Percentiles rank a stretch among this genome's conserved stretches.
These are phyloP conservation scores for Ganoderma resinaceum DNA, from an alignment of 1,284 basidiomycete species.

Conservation along the genomic window DNA sequence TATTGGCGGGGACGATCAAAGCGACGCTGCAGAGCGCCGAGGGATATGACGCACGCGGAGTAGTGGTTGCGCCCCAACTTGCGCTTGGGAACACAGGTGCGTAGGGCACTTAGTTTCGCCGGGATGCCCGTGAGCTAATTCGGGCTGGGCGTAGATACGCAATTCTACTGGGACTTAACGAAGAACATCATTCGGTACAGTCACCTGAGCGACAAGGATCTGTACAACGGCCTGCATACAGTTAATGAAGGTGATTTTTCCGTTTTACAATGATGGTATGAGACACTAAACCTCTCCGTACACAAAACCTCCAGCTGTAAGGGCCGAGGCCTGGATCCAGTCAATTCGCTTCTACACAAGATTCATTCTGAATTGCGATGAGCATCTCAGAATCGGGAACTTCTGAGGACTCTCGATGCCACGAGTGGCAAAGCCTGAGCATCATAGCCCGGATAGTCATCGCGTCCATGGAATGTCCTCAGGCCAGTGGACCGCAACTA, in stretches of 20 bases:
- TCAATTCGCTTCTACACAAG: conserved; percentile 38
- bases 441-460: neutral
- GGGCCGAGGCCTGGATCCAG: conserved; percentile 31
- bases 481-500: no score
- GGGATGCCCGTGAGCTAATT: neutral
- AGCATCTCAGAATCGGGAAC: conserved; percentile 19
- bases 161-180: conserved; percentile 52
- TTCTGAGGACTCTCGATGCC: neutral
- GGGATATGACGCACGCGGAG: conserved; percentile 38
- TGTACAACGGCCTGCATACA: conserved; percentile 56
- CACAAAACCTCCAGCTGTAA: conserved; percentile 24
- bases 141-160: conserved; percentile 43
- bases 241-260: conserved; percentile 41
- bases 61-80: conserved; percentile 47
- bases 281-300: neutral
- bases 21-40: conserved; percentile 40
- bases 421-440: neutral
- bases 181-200: conserved; percentile 52
- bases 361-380: conserved; percentile 38
- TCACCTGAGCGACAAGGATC: conserved; percentile 35
- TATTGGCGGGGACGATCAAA: conserved; percentile 59
- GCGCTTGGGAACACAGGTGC: conserved; percentile 45
- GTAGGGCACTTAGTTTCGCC: neutral
- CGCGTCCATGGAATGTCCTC: no score
- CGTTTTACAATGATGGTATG: conserved; percentile 7